Evolutionary conservation across 768 basidiomycete genomes (phyloP), one percentile per base, ranked within the genome.

Genomic region (Rhodotorula graminis): DNA sequence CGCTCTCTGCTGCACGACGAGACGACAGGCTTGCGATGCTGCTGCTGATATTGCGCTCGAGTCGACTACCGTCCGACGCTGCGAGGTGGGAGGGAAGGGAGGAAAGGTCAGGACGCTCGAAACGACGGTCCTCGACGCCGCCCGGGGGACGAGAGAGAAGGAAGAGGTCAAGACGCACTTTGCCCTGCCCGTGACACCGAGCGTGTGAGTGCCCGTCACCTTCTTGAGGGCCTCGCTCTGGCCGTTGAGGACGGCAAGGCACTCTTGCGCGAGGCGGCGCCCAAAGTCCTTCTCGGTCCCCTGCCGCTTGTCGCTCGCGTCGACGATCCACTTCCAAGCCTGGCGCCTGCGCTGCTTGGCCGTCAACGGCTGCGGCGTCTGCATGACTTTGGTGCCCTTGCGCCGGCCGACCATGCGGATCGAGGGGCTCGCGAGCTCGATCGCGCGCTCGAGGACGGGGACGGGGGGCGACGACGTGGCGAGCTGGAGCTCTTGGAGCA

Each of bases 381-480:
- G 81, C 19, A 88, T 80, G n/a, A 82, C 84, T 81, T 93, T 93
- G 27, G 87, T 86, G 5, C 87, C 86, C 60, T 84, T 83, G 65
- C 86, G 86, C 75, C 87, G 85, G 42, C 85, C 86, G 70, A 87
- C 78, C 47, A 83, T 72, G 37, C 87, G 84, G 40, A 94, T 87
- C 1, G 88, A 86, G 2, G 94, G 94, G 8, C 90, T 85, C 3
- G 87, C 88, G 5, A 84, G 78, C 33, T 85, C 78, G 63, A 96
- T 82, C 0, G 93, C 93, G 77, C 88, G 81, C 52, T 88, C 87
- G 9, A 96, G 82, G 74, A 95, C 86, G 27, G 90, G 90, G 47
- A 92, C 83, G 0, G 93, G 90, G n/a, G 88, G 87, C 14, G 87
- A 85, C 65, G 88, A 85, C 25, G 92, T 94, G 69, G 89, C 83